A percentile compares a stretch with the other conserved stretches of the same genome.
phyloP scores from a whole-genome alignment of 495 filamentous ascomycete genomes.

The Trichoderma gamsii region DNA sequence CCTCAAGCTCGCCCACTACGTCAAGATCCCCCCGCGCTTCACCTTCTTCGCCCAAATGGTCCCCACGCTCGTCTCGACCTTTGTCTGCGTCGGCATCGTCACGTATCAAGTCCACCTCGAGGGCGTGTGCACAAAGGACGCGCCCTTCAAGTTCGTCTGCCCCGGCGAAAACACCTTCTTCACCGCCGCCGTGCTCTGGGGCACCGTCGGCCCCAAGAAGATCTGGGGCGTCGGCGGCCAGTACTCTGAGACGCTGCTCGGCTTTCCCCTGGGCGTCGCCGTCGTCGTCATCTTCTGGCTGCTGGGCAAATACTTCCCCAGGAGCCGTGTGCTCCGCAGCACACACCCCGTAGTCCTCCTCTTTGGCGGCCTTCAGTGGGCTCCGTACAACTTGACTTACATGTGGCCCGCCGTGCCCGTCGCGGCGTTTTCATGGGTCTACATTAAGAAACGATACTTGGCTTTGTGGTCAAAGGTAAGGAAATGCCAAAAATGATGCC shows the following conservation, averaged over 20 bases:
- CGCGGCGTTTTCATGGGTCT: slow-evolving; percentile 34
- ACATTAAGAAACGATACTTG: slow-evolving; percentile 30
- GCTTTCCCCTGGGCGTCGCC: slow-evolving; percentile 34
- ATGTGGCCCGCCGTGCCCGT: slow-evolving; percentile 37
- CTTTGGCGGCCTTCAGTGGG: slow-evolving; percentile 30
- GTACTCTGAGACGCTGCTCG: slow-evolving; percentile 32
- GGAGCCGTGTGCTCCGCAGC: slow-evolving; percentile 30
- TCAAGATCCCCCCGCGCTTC: slow-evolving; percentile 36
- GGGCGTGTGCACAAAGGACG: slow-evolving; percentile 33
- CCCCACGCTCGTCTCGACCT: slow-evolving; percentile 33
- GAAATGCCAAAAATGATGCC: neutral
- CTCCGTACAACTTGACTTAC: slow-evolving; percentile 35
- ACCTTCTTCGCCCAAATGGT: slow-evolving; percentile 42
- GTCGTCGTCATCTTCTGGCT: slow-evolving; percentile 29
- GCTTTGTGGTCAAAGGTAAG: slow-evolving; percentile 38
- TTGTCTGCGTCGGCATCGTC: slow-evolving; percentile 36
- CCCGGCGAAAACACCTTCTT: slow-evolving; percentile 40
- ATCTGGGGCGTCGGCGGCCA: slow-evolving; percentile 34
- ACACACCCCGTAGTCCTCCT: slow-evolving; percentile 37
- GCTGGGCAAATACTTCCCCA: slow-evolving; percentile 28
- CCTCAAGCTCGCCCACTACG: slow-evolving; percentile 41
- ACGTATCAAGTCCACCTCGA: slow-evolving; percentile 37
- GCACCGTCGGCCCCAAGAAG: slow-evolving; percentile 40
- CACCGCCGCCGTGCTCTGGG: slow-evolving; percentile 41
- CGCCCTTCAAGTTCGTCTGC: slow-evolving; percentile 36